Conservation (phyloP, 23 red algal genomes). For the Gracilariopsis chorda region DNA sequence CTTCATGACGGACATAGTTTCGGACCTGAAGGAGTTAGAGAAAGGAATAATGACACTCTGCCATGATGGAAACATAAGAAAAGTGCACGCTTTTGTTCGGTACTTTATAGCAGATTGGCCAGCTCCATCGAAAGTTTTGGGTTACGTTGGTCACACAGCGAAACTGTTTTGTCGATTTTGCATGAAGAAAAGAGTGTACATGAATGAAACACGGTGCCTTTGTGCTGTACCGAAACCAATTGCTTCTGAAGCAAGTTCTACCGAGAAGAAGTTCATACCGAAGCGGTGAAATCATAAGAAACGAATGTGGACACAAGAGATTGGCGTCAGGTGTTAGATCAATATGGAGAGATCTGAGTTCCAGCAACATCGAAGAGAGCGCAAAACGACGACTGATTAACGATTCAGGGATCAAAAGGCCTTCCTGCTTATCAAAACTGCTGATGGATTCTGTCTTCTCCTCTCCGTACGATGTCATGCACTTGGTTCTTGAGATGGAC, state of each 20-base stretch:
- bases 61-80: neutral
- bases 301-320: neutral
- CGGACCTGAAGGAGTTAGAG: neutral
- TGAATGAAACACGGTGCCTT: neutral
- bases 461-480: conserved; percentile 5
- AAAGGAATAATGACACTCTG: neutral
- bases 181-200: neutral
- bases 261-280: neutral
- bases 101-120: neutral
- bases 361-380: neutral
- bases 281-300: neutral
- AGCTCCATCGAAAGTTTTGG: neutral
- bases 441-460: neutral
- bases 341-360: neutral
- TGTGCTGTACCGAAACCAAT: neutral
- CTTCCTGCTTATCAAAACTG: neutral
- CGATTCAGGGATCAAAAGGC: neutral
- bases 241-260: neutral
- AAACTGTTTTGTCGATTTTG: neutral
- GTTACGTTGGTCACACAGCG: neutral
- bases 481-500: neutral
- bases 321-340: neutral
- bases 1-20: neutral
- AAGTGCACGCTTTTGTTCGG: neutral
- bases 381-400: neutral